phyloP scores from a whole-genome alignment of 768 basidiomycete species.

The Calocybe indica region DNA sequence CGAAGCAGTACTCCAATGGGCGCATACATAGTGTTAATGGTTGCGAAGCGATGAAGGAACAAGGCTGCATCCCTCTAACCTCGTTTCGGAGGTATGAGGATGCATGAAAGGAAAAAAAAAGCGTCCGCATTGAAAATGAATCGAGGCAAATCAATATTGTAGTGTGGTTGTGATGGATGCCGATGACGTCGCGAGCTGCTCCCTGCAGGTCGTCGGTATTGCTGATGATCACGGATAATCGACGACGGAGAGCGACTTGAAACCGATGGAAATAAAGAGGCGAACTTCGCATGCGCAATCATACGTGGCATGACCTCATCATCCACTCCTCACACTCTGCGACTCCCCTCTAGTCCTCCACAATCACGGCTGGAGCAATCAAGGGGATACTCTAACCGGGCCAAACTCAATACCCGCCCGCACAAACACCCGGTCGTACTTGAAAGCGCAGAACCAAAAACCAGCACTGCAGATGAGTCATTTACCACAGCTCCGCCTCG shows the following conservation, averaged over 20 bases:
- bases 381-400: not conserved
- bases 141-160: conserved; percentile 22
- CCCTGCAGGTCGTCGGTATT: conserved; percentile 6
- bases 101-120: conserved; percentile 35
- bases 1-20: conserved; percentile 22
- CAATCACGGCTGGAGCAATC: not conserved
- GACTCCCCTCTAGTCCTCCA: not conserved
- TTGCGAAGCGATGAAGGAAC: conserved; percentile 14
- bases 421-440: conserved; percentile 39
- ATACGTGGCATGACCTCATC: not conserved
- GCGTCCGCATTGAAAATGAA: conserved; percentile 64
- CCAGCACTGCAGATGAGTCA: conserved; percentile 13
- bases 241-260: not conserved
- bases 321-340: not conserved
- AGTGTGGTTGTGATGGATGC: conserved; percentile 11
- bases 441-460: conserved; percentile 27
- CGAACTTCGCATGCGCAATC: not conserved
- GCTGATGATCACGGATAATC: conserved; percentile 3
- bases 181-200: conserved; percentile 1
- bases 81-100: conserved; percentile 1
- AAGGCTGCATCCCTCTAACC: conserved; percentile 13
- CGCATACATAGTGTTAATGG: conserved; percentile 17
- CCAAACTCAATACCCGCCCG: conserved; percentile 42
- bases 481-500: conserved; percentile 54
- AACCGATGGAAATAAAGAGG: not conserved